Conservation (phyloP, 2,329 filamentous ascomycete genomes). For the Capronia coronata region DNA sequence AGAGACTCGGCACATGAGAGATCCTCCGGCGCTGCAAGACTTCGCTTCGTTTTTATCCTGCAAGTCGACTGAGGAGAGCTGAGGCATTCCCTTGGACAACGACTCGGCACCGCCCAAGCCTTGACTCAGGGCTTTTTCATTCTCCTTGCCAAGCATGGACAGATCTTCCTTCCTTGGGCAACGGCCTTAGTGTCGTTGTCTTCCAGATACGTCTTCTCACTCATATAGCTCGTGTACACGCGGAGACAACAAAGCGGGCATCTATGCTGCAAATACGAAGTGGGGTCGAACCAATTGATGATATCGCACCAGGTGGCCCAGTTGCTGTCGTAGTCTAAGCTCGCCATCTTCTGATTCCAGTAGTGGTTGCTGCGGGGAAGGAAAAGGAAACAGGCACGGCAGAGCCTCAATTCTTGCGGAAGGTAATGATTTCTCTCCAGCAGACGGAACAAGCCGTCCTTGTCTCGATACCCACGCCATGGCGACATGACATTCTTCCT, state of each 20-base stretch:
- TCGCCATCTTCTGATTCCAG: conserved; percentile 10
- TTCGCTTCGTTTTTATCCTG: too few relatives aligned
- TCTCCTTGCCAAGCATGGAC: background rate
- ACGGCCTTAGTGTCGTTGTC: background rate
- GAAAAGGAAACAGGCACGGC: conserved; percentile 20
- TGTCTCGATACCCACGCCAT: conserved; percentile 24
- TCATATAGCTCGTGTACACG: conserved; percentile 7
- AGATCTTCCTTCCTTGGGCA: background rate
- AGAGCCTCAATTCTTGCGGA: conserved; percentile 9
- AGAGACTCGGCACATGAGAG: too few relatives aligned
- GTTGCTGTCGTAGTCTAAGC: conserved; percentile 6
- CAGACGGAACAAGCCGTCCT: conserved; percentile 21
- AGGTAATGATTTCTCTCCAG: conserved; percentile 19
- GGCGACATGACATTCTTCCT: conserved; percentile 9
- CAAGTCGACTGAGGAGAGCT: too few relatives aligned
- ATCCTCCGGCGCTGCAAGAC: too few relatives aligned
- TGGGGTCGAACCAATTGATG: conserved; percentile 10
- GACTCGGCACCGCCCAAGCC: too few relatives aligned
- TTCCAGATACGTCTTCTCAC: conserved; percentile 1
- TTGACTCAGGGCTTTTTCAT: conserved; percentile 13
- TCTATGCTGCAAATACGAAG: conserved; percentile 2
- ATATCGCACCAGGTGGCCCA: conserved; percentile 18
- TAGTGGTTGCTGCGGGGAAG: conserved; percentile 3
- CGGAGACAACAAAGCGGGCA: conserved; percentile 15
- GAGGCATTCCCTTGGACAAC: too few relatives aligned